Evolutionary conservation across 768 basidiomycete species (phyloP).

Genomic region (Tephrocybe sp.): DNA sequence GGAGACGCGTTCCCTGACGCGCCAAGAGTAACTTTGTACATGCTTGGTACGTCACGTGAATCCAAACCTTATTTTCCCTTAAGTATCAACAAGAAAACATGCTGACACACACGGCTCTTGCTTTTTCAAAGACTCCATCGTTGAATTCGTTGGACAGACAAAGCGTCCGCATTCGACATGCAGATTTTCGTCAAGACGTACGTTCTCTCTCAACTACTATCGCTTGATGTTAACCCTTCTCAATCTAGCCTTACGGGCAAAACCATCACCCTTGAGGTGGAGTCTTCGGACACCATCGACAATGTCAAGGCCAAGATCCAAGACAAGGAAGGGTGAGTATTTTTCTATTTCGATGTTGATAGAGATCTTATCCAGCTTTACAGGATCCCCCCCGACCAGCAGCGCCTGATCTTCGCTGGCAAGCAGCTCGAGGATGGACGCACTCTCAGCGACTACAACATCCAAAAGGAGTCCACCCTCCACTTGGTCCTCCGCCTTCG

Average conservation of each 20-base stretch:
- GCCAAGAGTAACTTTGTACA: constrained; percentile 5
- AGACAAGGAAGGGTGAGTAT: constrained; percentile 89
- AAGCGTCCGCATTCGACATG: constrained; percentile 72
- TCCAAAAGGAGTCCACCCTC: constrained; percentile 99
- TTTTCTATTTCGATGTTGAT: not conserved
- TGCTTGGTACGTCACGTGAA: constrained; percentile 6
- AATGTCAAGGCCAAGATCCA: constrained; percentile 98
- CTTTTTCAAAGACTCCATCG: constrained; percentile 95
- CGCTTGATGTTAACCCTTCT: not conserved
- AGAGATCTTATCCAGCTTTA: not conserved
- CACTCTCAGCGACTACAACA: constrained; percentile 94
- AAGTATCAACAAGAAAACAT: constrained; percentile 18
- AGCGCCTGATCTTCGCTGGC: constrained; percentile 98
- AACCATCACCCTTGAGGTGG: constrained; percentile 98
- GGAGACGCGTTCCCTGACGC: constrained; percentile 16
- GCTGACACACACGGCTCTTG: constrained; percentile 46
- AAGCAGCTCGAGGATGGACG: constrained; percentile 99
- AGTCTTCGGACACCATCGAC: constrained; percentile 96
- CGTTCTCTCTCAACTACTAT: constrained; percentile 26
- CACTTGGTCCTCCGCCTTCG: constrained; percentile 96
- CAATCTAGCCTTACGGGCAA: constrained; percentile 88
- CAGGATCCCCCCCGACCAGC: constrained; percentile 91
- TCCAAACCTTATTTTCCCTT: constrained; percentile 16
- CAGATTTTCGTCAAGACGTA: constrained; percentile 99
- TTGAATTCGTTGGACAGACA: constrained; percentile 88